phyloP scores from a whole-genome alignment of 1,139 yeast species.

The Lodderomyces elongisporus region DNA sequence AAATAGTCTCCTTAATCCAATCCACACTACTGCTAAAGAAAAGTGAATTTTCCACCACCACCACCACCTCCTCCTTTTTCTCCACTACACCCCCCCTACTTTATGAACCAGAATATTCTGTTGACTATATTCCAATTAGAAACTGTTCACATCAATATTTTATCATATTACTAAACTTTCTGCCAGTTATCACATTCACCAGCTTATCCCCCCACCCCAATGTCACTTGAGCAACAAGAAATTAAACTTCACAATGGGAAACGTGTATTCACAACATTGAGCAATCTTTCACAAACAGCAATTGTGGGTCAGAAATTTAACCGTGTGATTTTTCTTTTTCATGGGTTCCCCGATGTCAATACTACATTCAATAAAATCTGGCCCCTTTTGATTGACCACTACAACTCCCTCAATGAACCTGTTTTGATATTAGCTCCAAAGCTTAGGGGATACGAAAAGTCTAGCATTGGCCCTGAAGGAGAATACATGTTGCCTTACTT shows the following conservation, averaged over 20 bases:
- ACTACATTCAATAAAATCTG: conserved; percentile 25
- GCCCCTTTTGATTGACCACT: conserved; percentile 16
- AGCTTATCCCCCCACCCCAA: too few species aligned
- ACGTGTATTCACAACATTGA: conserved; percentile 24
- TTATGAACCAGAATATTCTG: too few species aligned
- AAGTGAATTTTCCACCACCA: too few species aligned
- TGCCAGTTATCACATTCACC: too few species aligned
- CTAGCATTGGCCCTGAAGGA: conserved; percentile 25
- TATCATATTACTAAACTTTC: too few species aligned
- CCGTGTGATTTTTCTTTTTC: conserved; percentile 30
- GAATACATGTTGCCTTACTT: conserved; percentile 27
- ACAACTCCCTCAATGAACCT: conserved; percentile 16
- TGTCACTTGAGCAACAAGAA: conserved; percentile 6
- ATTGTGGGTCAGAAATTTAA: conserved; percentile 19
- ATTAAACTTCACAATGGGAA: conserved; percentile 20
- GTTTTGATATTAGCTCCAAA: conserved; percentile 33
- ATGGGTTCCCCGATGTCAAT: conserved; percentile 43
- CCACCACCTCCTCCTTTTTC: too few species aligned
- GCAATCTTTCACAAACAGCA: conserved; percentile 17
- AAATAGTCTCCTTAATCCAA: too few species aligned
- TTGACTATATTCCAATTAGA: too few species aligned
- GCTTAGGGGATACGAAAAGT: conserved; percentile 39
- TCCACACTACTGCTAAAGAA: too few species aligned
- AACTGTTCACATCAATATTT: too few species aligned
- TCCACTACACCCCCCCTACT: too few species aligned